Conservation (phyloP, 345 rosid species). For the Excoecaria agallocha region DNA sequence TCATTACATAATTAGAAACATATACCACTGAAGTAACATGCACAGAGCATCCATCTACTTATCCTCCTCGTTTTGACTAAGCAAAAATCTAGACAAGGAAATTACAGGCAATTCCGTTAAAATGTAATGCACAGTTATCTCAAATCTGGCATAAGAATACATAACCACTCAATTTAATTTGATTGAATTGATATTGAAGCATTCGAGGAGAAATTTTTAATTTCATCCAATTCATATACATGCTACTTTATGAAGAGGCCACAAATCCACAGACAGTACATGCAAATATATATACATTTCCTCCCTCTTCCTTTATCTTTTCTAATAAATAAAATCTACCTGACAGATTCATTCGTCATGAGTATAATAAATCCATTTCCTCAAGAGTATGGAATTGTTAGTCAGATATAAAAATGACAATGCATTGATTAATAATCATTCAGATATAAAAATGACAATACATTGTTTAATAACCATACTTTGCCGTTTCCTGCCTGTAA, state of each 20-base stretch:
- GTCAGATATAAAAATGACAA: background rate
- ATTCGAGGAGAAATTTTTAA: background rate
- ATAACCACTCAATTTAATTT: background rate
- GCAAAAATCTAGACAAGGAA: too few species aligned
- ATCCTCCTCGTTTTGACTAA: too few species aligned
- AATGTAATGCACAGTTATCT: background rate
- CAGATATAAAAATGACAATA: too few species aligned
- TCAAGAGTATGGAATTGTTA: background rate
- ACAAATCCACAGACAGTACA: background rate
- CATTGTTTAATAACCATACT: too few species aligned
- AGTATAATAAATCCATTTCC: background rate
- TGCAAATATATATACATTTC: background rate
- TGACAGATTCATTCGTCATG: background rate
- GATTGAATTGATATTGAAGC: background rate
- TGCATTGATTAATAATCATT: background rate
- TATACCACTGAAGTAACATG: too few species aligned
- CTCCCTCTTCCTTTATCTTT: background rate
- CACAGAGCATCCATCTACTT: background rate
- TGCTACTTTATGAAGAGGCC: background rate
- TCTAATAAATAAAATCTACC: background rate
- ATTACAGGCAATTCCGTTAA: too few species aligned
- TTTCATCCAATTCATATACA: background rate
- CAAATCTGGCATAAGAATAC: background rate
- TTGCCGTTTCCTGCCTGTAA: background rate
- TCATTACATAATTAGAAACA: background rate